Percentiles rank a stretch among this genome's conserved stretches.
These are phyloP conservation scores for Podila minutissima DNA, from an alignment of 192 early-diverging fungal genomes.

Conservation along the genomic window DNA sequence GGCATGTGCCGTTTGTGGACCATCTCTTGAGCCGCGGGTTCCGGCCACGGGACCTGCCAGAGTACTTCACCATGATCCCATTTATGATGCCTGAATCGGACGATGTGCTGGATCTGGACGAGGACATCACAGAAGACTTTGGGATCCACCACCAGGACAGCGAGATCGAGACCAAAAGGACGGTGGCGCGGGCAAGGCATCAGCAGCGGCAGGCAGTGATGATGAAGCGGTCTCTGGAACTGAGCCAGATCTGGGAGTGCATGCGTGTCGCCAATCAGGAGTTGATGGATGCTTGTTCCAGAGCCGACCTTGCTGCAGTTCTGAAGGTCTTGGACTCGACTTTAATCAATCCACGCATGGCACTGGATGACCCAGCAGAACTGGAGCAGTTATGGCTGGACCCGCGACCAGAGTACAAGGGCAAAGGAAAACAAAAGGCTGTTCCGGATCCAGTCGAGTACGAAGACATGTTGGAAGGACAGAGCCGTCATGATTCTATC, in stretches of 20 bases:
- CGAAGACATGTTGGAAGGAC: neutral
- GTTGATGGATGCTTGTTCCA: conserved; percentile 31
- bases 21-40: conserved; percentile 39
- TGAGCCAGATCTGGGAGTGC: conserved; percentile 39
- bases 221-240: conserved; percentile 16
- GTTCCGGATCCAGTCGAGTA: neutral
- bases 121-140: neutral
- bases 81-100: conserved; percentile 2
- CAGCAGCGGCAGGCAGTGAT: neutral
- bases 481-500: conserved; percentile 1
- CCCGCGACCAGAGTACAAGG: neutral
- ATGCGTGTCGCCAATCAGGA: conserved; percentile 38
- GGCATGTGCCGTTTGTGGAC: conserved; percentile 39
- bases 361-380: conserved; percentile 4
- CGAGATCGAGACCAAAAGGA: neutral
- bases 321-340: conserved; percentile 25
- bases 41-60: conserved; percentile 40
- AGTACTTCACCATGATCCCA: conserved; percentile 28
- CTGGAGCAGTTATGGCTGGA: neutral
- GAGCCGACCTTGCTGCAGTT: conserved; percentile 23
- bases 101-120: neutral
- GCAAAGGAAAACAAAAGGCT: neutral
- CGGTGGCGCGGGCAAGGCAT: neutral
- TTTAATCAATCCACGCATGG: conserved; percentile 2
- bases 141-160: neutral